These are phyloP conservation scores for Alternaria gaisen DNA, from an alignment of 2,329 filamentous ascomycete genomes.

Conservation along the genomic window DNA sequence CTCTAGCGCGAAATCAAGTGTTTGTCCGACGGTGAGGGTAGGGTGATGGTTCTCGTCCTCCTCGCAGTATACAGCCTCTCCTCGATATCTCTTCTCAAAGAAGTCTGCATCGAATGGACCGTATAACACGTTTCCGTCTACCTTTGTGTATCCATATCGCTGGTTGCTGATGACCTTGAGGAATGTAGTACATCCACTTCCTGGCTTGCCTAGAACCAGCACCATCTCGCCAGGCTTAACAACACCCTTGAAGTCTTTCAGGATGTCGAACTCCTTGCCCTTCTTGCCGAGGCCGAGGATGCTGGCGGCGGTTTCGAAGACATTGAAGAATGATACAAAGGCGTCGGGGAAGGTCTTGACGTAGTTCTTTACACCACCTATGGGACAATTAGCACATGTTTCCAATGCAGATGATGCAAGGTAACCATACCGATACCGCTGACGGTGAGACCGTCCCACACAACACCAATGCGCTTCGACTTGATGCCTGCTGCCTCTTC, in stretches of 20 bases:
- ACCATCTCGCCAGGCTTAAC: constrained; percentile 82
- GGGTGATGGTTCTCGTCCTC: constrained; percentile 88
- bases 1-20: constrained; percentile 83
- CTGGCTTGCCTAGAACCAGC: constrained; percentile 80
- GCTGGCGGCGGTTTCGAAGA: constrained; percentile 70
- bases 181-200: constrained; percentile 65
- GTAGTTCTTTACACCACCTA: constrained; percentile 73
- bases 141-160: constrained; percentile 66
- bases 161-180: constrained; percentile 65
- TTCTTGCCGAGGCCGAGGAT: constrained; percentile 73
- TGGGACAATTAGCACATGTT: constrained; percentile 7
- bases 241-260: constrained; percentile 72
- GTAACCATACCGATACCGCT: constrained; percentile 67
- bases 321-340: constrained; percentile 78
- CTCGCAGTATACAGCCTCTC: constrained; percentile 85
- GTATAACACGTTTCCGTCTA: constrained; percentile 77
- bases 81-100: constrained; percentile 76
- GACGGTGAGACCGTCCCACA: constrained; percentile 81
- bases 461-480: constrained; percentile 74
- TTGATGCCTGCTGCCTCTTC: constrained; percentile 81
- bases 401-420: neutral
- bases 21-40: constrained; percentile 87
- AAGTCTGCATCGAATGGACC: constrained; percentile 76
- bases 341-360: constrained; percentile 79
- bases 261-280: constrained; percentile 74